These are phyloP conservation scores for Rhododendron molle DNA, from an alignment of 148 eudicot species.

Conservation along the genomic window DNA sequence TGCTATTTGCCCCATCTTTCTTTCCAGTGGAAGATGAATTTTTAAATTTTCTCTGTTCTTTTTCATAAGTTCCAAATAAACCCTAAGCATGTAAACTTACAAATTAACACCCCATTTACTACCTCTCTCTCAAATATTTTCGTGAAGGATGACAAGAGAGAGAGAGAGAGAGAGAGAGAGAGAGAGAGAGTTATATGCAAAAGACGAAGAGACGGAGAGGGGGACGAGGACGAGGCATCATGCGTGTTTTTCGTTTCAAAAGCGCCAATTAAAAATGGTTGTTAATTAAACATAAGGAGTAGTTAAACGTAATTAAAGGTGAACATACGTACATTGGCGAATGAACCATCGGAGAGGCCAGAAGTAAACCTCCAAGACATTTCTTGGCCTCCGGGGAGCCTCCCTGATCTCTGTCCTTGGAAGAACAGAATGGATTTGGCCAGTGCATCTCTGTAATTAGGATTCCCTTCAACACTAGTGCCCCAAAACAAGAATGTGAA, in stretches of 20 bases:
- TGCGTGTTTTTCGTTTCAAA: neutral
- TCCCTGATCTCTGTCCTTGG: conserved; percentile 87
- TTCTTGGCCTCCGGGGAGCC: conserved; percentile 39
- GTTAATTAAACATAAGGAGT: neutral
- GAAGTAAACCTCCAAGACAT: conserved; percentile 62
- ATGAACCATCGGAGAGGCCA: conserved; percentile 59
- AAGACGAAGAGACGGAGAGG: neutral
- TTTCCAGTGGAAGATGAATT: neutral
- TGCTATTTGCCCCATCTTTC: no score
- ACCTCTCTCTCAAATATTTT: neutral
- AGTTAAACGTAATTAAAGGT: neutral
- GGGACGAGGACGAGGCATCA: neutral
- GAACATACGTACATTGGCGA: conserved; percentile 47
- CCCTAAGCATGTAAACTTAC: neutral
- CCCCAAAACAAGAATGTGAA: conserved; percentile 13
- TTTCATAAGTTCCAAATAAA: neutral
- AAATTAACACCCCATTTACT: neutral
- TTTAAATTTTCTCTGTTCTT: neutral
- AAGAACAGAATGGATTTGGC: conserved; percentile 81
- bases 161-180: neutral
- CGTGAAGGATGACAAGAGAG: neutral
- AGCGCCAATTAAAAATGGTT: neutral
- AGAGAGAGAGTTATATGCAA: neutral
- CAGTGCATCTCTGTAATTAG: conserved; percentile 72
- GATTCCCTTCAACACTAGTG: conserved; percentile 24